phyloP scores from a whole-genome alignment of 108 stramenopile genomes.

The Epithemia pelagica region DNA sequence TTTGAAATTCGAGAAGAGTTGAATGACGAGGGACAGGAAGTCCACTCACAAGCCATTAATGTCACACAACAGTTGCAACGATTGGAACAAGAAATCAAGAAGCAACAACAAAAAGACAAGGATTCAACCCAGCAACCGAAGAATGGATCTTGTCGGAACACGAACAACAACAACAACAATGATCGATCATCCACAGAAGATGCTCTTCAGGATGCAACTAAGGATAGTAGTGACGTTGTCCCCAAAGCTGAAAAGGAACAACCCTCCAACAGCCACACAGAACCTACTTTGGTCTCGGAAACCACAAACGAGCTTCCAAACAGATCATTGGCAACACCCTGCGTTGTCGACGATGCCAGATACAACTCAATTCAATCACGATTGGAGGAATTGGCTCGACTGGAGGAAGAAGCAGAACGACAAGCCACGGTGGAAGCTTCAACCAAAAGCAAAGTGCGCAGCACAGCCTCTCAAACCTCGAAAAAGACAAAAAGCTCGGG shows the following conservation, averaged over 20 bases:
- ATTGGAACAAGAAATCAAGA: conserved; percentile 15
- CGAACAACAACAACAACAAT: not conserved
- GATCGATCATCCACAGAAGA: not conserved
- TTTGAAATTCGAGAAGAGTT: conserved; percentile 53
- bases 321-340: not conserved
- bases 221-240: too few relatives aligned
- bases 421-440: not conserved
- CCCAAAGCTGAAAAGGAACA: too few relatives aligned
- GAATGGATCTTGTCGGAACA: not conserved
- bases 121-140: not conserved
- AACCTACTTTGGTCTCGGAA: too few relatives aligned
- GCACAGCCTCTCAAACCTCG: not conserved
- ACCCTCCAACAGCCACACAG: too few relatives aligned
- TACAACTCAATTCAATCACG: conserved; percentile 5
- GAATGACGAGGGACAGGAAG: conserved; percentile 27
- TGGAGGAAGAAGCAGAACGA: conserved; percentile 7
- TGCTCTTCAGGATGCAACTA: not conserved
- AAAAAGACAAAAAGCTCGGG: conserved; percentile 3
- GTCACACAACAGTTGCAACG: conserved; percentile 27
- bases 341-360: not conserved
- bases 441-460: not conserved
- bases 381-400: conserved; percentile 10
- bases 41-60: conserved; percentile 32
- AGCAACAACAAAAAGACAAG: not conserved
- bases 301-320: too few relatives aligned